Evolutionary conservation across 2,329 filamentous ascomycete genomes (phyloP).

Genomic region (Claviceps paspali): DNA sequence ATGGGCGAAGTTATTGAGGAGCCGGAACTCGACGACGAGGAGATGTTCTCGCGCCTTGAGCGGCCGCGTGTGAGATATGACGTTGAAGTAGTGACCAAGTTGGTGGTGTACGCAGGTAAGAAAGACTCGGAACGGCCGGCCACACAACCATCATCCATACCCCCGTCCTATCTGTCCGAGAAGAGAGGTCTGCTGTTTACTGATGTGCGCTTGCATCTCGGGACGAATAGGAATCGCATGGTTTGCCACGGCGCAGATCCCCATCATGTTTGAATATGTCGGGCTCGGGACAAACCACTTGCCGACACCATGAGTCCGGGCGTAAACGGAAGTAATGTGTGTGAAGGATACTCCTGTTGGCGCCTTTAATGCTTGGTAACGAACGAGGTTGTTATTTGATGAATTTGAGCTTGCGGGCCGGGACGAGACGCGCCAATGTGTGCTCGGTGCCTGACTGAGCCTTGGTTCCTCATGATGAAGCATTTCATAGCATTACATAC

Average conservation of each 20-base stretch:
- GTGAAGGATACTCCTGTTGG: no score
- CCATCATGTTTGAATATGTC: constrained; percentile 53
- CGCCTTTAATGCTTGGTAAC: no score
- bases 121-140: no score
- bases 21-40: constrained; percentile 47
- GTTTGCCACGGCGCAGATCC: constrained; percentile 63
- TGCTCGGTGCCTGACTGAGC: no score
- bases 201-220: neutral
- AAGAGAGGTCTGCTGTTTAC: neutral
- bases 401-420: no score
- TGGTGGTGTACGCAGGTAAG: constrained; percentile 82
- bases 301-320: constrained; percentile 7
- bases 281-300: constrained; percentile 31
- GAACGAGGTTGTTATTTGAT: no score
- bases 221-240: constrained; percentile 56
- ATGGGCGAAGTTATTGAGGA: constrained; percentile 16
- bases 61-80: constrained; percentile 88
- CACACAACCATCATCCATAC: no score
- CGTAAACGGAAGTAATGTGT: no score
- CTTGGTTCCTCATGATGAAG: no score
- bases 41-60: constrained; percentile 72
- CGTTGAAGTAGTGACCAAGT: constrained; percentile 94
- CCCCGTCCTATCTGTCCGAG: no score
- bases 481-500: no score
- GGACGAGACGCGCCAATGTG: no score